Evolutionary conservation across 345 rosid genomes (phyloP).

Genomic region (Citrus cavaleriei): DNA sequence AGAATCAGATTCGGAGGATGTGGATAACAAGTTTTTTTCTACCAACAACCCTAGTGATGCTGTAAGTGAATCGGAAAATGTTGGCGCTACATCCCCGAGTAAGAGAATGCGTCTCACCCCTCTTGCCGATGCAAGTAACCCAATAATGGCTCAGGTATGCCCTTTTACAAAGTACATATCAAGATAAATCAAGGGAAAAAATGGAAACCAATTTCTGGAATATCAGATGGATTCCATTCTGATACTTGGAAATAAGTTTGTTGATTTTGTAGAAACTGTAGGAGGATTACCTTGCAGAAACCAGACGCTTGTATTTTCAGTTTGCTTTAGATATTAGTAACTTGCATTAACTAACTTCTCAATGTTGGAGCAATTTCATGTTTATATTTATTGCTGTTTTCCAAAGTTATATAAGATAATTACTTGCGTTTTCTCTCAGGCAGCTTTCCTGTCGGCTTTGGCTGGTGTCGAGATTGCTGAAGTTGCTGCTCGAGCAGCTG

Average conservation of each 20-base stretch:
- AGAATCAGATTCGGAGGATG: slow-evolving; percentile 46
- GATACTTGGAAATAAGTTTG: neutral
- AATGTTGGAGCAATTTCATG: neutral
- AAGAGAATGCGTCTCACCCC: slow-evolving; percentile 71
- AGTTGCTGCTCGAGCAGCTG: slow-evolving; percentile 84
- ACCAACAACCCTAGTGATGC: slow-evolving; percentile 25
- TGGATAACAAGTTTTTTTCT: slow-evolving; percentile 26
- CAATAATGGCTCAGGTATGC: slow-evolving; percentile 93
- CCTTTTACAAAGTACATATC: neutral
- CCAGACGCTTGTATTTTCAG: neutral
- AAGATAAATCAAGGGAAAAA: neutral
- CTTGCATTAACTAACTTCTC: neutral
- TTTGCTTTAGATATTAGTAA: neutral
- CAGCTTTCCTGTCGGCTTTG: slow-evolving; percentile 86
- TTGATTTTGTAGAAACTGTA: neutral
- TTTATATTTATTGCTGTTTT: neutral
- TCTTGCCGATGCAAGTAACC: slow-evolving; percentile 95
- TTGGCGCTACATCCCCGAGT: slow-evolving; percentile 27
- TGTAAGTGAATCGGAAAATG: slow-evolving; percentile 36
- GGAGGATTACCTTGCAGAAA: neutral
- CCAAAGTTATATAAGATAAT: neutral
- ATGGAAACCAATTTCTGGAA: neutral
- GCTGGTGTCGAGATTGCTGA: slow-evolving; percentile 77
- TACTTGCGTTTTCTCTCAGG: slow-evolving; percentile 41
- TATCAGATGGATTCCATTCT: neutral